These are phyloP conservation scores for Talinum fruticosum DNA, from an alignment of 148 eudicot genomes.

Conservation along the genomic window DNA sequence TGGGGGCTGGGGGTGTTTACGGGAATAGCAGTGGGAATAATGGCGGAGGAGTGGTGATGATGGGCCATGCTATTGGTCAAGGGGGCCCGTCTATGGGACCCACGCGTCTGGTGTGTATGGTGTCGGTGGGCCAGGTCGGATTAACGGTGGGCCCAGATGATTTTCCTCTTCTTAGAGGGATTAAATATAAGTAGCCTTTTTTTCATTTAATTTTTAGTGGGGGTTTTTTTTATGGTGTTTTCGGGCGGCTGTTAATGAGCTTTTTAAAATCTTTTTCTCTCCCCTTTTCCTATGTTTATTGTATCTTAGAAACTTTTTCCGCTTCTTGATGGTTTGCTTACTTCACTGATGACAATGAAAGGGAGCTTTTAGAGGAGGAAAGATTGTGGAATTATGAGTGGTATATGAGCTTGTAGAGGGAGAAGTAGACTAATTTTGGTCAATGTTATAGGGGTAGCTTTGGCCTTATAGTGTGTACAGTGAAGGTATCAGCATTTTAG, in stretches of 20 bases:
- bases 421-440: neutral
- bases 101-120: neutral
- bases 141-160: slow-evolving; percentile 4
- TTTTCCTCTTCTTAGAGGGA: neutral
- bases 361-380: neutral
- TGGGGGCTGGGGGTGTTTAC: slow-evolving; percentile 20
- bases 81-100: slow-evolving; percentile 29
- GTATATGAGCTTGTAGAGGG: neutral
- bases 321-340: neutral
- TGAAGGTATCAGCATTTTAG: neutral
- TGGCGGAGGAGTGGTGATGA: slow-evolving; percentile 3
- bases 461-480: neutral
- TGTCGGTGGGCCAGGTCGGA: neutral
- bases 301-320: neutral
- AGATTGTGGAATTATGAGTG: neutral
- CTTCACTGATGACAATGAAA: neutral
- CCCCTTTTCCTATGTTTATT: neutral
- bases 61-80: slow-evolving; percentile 11
- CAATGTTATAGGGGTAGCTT: neutral
- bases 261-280: neutral
- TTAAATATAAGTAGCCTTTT: neutral
- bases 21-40: slow-evolving; percentile 21
- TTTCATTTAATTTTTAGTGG: no score
- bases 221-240: neutral
- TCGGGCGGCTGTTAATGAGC: neutral